phyloP scores from a whole-genome alignment of 2,329 filamentous ascomycete genomes.

The Thielaviopsis musarum region DNA sequence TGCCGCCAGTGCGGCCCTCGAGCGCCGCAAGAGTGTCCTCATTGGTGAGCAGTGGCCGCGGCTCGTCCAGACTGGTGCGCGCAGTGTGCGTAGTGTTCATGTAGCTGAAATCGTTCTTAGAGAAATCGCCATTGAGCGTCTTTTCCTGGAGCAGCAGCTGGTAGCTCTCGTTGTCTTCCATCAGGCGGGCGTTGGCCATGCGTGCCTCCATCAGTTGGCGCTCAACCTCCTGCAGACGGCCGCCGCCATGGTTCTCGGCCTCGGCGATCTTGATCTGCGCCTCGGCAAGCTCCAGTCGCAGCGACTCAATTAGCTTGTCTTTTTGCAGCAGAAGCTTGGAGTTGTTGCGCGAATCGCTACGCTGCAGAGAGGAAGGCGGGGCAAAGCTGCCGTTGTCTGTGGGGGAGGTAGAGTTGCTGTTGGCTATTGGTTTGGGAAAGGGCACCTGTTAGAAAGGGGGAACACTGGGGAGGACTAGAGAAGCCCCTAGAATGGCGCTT shows the following conservation, averaged over 20 bases:
- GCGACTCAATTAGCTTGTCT: slow-evolving; percentile 85
- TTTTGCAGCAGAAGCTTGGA: slow-evolving; percentile 87
- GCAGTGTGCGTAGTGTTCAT: slow-evolving; percentile 15
- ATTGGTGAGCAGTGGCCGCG: slow-evolving; percentile 23
- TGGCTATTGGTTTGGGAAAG: slow-evolving; percentile 21
- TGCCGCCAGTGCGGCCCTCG: slow-evolving; percentile 31
- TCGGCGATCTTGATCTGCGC: slow-evolving; percentile 91
- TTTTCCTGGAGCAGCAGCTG: slow-evolving; percentile 87
- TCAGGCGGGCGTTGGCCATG: slow-evolving; percentile 86
- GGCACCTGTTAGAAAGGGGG: neutral
- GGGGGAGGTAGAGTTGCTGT: slow-evolving; percentile 34
- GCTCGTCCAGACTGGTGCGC: slow-evolving; percentile 8
- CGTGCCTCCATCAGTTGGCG: slow-evolving; percentile 77
- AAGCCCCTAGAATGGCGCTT: slow-evolving; percentile 32
- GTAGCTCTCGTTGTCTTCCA: slow-evolving; percentile 98
- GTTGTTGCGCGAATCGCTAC: slow-evolving; percentile 77
- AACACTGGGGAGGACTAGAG: slow-evolving; percentile 15
- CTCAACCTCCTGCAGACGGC: slow-evolving; percentile 77
- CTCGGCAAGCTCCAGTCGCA: slow-evolving; percentile 84
- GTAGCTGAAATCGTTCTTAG: slow-evolving; percentile 64
- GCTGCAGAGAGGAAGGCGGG: slow-evolving; percentile 65
- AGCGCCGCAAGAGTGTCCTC: slow-evolving; percentile 48
- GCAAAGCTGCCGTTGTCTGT: slow-evolving; percentile 65
- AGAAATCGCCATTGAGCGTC: slow-evolving; percentile 87
- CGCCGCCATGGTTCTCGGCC: slow-evolving; percentile 81